Evolutionary conservation across 1,284 basidiomycete species (phyloP), one percentile per base, ranked within the genome.

Genomic region (Pterulicium gracile): DNA sequence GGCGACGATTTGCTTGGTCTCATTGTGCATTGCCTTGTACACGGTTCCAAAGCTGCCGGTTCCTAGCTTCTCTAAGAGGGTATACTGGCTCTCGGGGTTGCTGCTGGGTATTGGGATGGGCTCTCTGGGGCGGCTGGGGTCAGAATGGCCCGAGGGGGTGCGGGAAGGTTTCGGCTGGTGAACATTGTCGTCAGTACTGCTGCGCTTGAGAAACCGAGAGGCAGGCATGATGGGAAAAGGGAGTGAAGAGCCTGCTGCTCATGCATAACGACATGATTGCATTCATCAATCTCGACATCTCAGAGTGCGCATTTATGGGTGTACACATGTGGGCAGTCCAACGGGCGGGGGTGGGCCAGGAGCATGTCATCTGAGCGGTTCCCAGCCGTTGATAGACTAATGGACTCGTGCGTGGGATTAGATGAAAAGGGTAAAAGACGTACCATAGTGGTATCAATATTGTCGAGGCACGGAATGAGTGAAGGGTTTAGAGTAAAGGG

Each of bases 11-110:
- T 95, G 84, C 59, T 88, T 86, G 3, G 90, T 88, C 50, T 91
- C 88, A 59, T 91, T 90, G 67, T 98, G 92, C 56, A 93, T 85
- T 2, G 90, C 92, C 70, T 96, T 96, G 79, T 91, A 98, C 44
- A 98, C 95, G 1, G 83, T 88, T 3, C 94, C 94, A 61, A 98
- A 98, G 61, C 88, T 92, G 32, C 95, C 95, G n/a, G 91, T 95
- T 7, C 95, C 95, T 21, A 98, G 77, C 64, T 95, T 96, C 66
- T 98, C 92, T 49, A 95, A 75, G 17, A 98, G 70, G 36, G 88
- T 89, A 62, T 98, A 98, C 58, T 95, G 87, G 54, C 79, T 83
- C 3, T 86, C 81, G 22, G 89, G 88, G 58, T 91, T 90, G 59
- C 59, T 83, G 59, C 70, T 79, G 34, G 84, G 81, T 48, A 83